Base-by-base conservation (phyloP, 2,329 filamentous ascomycete species). In the Sporothrix phasma region DNA sequence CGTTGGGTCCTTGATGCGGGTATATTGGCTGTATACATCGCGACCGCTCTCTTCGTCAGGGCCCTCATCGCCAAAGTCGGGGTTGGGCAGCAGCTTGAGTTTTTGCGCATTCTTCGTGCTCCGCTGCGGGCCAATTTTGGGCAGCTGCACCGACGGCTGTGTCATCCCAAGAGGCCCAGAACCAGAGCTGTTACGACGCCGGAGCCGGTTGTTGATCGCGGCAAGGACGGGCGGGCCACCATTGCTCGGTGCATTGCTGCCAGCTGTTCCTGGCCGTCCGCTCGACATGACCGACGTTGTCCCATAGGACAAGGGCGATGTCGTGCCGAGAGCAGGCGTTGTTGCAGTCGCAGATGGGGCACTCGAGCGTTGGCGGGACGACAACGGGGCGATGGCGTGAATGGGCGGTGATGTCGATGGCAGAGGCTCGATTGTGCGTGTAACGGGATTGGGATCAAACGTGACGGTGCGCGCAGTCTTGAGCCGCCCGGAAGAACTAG, bases 21-120 rank as follows among this genome's bases (percentile, higher is more conserved):
- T 96, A 74, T 97, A 97, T 74, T 99, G 94, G 29, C 92, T 93
- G 77, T 99, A 99, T 37, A 99, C 94, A 73, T 99, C 94, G 68
- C 92, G 82, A 10, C 92, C 92, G 71, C 90, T 94, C 75, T 97
- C 93, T 71, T 96, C 93, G 67, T 97, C 92, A 6, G 68, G 80
- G 69, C 81, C 85, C 49, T 92, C 90, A 29, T 90, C 88, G 41
- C 84, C 90, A 51, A 90, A 82, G 65, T 95, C 90, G 0, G 92
- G 92, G 72, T 94, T 94, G 0, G 94, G 94, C 17, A 99, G 79
- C n/a, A 99, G 83, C 78, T 99, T 99, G 66, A 99, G 82, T 78
- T 99, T 99, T 78, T 97, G 92, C 1, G 91, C 91, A 68, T 90
- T 97, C 76, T 96, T 95, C 26, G 92, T 96, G 64, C 92, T 97